Percentiles rank a stretch among this genome's conserved stretches.
These are phyloP conservation scores for Alternaria conjuncta DNA, from an alignment of 2,329 filamentous ascomycete species.

Conservation along the genomic window DNA sequence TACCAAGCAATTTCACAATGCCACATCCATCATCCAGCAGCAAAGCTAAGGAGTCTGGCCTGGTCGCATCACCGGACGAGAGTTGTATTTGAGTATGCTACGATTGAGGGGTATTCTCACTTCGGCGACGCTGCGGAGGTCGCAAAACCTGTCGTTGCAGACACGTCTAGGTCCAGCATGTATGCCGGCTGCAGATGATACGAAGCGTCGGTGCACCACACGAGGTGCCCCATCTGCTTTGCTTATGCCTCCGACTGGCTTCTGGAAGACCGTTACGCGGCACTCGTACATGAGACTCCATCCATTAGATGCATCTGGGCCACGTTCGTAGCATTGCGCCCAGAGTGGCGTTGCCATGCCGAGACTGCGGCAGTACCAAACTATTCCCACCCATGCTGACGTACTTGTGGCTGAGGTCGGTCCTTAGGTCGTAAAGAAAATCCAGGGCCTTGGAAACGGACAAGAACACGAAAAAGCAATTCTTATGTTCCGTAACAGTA, in stretches of 20 bases:
- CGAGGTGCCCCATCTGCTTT: not conserved
- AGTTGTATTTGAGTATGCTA: not conserved
- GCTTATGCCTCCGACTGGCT: not conserved
- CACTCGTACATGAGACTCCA: not conserved
- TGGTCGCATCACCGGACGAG: not conserved
- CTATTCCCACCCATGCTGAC: not conserved
- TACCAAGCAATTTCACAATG: not conserved
- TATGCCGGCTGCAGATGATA: not conserved
- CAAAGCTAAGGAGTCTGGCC: not conserved
- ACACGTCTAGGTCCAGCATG: not conserved
- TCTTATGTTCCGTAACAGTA: not conserved
- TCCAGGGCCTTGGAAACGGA: not conserved
- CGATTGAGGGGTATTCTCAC: not conserved
- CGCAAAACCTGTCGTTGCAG: not conserved
- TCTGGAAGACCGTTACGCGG: not conserved
- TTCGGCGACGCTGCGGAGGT: not conserved
- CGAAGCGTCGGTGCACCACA: not conserved
- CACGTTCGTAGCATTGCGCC: not conserved
- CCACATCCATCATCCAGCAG: not conserved
- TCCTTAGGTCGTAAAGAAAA: not conserved
- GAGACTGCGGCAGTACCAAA: not conserved
- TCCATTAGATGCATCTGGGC: not conserved
- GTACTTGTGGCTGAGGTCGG: not conserved
- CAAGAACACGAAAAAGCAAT: not conserved
- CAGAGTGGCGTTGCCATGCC: not conserved